phyloP scores from a whole-genome alignment of 1,139 yeast species.

The Hemisphaericaspora xylanilytica region DNA sequence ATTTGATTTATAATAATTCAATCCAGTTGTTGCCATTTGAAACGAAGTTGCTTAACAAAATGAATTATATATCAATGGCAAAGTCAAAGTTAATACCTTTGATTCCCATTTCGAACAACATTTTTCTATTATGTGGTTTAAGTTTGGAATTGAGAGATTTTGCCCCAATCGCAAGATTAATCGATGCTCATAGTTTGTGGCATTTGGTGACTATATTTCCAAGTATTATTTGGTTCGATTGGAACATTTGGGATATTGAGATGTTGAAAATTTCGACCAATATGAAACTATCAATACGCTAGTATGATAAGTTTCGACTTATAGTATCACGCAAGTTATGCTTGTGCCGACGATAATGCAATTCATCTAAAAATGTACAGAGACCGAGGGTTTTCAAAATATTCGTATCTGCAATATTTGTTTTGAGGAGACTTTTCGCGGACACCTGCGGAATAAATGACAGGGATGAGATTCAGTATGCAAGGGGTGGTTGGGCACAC shows the following conservation, averaged over 20 bases:
- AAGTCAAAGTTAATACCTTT: slow-evolving; percentile 32
- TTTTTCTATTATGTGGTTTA: slow-evolving; percentile 35
- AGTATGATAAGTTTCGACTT: too few relatives aligned
- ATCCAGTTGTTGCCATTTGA: slow-evolving; percentile 42
- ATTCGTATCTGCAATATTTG: too few relatives aligned
- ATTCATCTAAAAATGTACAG: too few relatives aligned
- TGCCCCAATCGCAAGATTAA: slow-evolving; percentile 29
- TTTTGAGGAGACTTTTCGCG: too few relatives aligned
- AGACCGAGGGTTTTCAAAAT: too few relatives aligned
- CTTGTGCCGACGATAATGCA: too few relatives aligned
- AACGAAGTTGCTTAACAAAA: slow-evolving; percentile 33
- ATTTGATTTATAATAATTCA: slow-evolving; percentile 32
- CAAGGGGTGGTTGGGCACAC: too few relatives aligned
- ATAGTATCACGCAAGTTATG: too few relatives aligned
- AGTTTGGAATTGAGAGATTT: slow-evolving; percentile 41
- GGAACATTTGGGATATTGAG: slow-evolving; percentile 52
- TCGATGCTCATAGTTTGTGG: slow-evolving; percentile 48
- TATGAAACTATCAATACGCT: not conserved
- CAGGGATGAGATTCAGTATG: too few relatives aligned
- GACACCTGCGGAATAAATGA: too few relatives aligned
- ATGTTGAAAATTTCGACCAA: slow-evolving; percentile 21
- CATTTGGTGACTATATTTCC: slow-evolving; percentile 45
- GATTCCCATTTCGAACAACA: slow-evolving; percentile 36
- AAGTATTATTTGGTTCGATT: slow-evolving; percentile 45
- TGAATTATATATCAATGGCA: slow-evolving; percentile 28